Conservation (phyloP, 1,284 basidiomycete species). For the Cryptococcus deneoformans region DNA sequence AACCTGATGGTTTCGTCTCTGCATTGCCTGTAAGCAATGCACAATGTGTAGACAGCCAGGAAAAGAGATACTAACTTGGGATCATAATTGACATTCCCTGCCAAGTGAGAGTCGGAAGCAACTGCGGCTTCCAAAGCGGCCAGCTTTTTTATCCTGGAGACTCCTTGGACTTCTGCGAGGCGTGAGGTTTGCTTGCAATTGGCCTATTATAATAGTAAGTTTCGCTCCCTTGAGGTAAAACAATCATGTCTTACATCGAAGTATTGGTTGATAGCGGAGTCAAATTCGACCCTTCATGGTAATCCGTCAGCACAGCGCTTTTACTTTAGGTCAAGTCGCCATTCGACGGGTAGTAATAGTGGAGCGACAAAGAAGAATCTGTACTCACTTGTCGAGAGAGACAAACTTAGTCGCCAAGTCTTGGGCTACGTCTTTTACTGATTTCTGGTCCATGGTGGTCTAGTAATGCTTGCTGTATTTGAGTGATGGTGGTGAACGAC, state of each 20-base stretch:
- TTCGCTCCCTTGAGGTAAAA: not conserved
- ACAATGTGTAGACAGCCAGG: not conserved
- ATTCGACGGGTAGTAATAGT: too few relatives aligned
- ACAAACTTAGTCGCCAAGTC: conserved; percentile 28
- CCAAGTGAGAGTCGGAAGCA: conserved; percentile 17
- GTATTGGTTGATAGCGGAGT: conserved; percentile 31
- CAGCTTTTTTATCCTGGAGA: conserved; percentile 32
- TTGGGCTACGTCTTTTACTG: conserved; percentile 15
- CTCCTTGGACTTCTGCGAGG: conserved; percentile 20
- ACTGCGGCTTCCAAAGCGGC: conserved; percentile 18
- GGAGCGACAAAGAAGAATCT: too few relatives aligned
- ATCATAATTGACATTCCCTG: conserved; percentile 29
- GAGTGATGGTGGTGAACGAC: too few relatives aligned
- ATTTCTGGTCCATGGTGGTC: conserved; percentile 23
- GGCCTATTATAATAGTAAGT: conserved; percentile 10
- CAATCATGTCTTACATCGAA: conserved; percentile 24
- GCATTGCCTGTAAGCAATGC: too few relatives aligned
- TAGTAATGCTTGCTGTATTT: too few relatives aligned
- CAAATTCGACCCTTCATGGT: conserved; percentile 23
- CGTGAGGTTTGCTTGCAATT: conserved; percentile 24
- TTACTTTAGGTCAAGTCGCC: conserved; percentile 5
- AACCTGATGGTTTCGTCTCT: conserved; percentile 27
- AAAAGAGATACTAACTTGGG: conserved; percentile 18
- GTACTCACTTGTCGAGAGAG: conserved; percentile 31
- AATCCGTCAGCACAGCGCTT: not conserved